A percentile compares a stretch with the other conserved stretches of the same genome.
Conservation (phyloP, 2,329 filamentous ascomycete genomes). For the Paecilomyces sp. region DNA sequence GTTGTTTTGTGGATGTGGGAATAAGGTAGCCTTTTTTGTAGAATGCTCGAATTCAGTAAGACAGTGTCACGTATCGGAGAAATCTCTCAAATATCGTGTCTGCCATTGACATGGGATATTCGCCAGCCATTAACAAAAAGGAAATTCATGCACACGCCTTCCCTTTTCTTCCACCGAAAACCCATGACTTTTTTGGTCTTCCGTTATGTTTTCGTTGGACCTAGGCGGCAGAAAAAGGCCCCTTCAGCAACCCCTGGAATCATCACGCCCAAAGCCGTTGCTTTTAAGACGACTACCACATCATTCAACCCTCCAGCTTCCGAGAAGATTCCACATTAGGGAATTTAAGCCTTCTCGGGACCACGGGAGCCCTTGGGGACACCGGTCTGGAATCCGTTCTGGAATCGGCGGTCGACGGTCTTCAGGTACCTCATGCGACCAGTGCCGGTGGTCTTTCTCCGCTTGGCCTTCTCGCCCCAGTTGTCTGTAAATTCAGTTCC, state of each 20-base stretch:
- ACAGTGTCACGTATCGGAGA: conserved; percentile 21
- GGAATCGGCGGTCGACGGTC: conserved; percentile 85
- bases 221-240: conserved; percentile 20
- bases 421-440: conserved; percentile 95
- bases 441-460: conserved; percentile 98
- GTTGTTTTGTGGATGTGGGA: not conserved
- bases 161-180: conserved; percentile 16
- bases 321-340: conserved; percentile 29
- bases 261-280: conserved; percentile 18
- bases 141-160: conserved; percentile 30
- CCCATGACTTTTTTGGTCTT: not conserved
- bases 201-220: not conserved
- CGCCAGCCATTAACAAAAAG: conserved; percentile 31
- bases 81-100: conserved; percentile 26
- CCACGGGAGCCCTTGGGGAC: conserved; percentile 76
- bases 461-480: conserved; percentile 99
- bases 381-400: conserved; percentile 95
- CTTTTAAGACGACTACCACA: conserved; percentile 29
- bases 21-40: not conserved
- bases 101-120: conserved; percentile 29
- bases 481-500: conserved; percentile 61
- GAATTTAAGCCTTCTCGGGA: conserved; percentile 41
- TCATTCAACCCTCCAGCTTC: conserved; percentile 32
- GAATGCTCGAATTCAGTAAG: conserved; percentile 17
- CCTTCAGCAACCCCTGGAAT: conserved; percentile 27